These are phyloP conservation scores for Colletotrichum godetiae DNA, from an alignment of 2,329 filamentous ascomycete species.

Conservation along the genomic window DNA sequence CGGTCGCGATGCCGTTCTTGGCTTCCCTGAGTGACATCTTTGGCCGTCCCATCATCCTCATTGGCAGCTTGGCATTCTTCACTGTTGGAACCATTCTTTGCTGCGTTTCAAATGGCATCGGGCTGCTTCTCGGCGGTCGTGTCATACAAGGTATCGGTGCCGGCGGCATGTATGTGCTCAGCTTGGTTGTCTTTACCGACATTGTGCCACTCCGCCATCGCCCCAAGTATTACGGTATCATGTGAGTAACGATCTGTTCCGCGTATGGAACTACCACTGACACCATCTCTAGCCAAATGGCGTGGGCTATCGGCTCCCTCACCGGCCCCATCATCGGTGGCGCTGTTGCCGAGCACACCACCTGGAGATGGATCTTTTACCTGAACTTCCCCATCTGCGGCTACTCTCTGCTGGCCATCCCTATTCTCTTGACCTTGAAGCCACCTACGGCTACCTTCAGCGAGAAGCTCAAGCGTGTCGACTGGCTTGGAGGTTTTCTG, in stretches of 20 bases:
- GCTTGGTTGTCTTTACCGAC: conserved; percentile 53
- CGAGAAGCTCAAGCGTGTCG: conserved; percentile 52
- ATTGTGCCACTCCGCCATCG: conserved; percentile 54
- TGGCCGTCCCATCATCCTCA: conserved; percentile 47
- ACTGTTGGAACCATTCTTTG: conserved; percentile 54
- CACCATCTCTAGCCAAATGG: conserved; percentile 39
- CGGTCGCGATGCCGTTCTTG: conserved; percentile 43
- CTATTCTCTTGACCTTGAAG: conserved; percentile 55
- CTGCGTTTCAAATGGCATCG: conserved; percentile 46
- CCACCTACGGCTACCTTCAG: conserved; percentile 44
- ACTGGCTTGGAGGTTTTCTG: conserved; percentile 58
- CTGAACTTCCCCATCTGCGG: conserved; percentile 57
- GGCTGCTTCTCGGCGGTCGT: conserved; percentile 49
- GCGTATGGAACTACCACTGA: background rate
- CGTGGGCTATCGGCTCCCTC: conserved; percentile 54
- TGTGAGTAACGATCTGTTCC: conserved; percentile 39
- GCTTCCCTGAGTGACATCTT: conserved; percentile 49
- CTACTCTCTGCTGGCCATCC: conserved; percentile 50
- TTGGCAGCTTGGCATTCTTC: conserved; percentile 53
- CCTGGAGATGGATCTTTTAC: conserved; percentile 62
- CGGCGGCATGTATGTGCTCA: conserved; percentile 54
- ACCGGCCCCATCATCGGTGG: conserved; percentile 54
- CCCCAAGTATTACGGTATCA: conserved; percentile 53
- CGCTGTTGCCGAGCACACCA: conserved; percentile 46
- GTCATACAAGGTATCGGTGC: conserved; percentile 54